Percentiles rank a stretch among this genome's conserved stretches.
phyloP scores from a whole-genome alignment of 2,329 filamentous ascomycete genomes.

The Penicillium sclerotiorum region DNA sequence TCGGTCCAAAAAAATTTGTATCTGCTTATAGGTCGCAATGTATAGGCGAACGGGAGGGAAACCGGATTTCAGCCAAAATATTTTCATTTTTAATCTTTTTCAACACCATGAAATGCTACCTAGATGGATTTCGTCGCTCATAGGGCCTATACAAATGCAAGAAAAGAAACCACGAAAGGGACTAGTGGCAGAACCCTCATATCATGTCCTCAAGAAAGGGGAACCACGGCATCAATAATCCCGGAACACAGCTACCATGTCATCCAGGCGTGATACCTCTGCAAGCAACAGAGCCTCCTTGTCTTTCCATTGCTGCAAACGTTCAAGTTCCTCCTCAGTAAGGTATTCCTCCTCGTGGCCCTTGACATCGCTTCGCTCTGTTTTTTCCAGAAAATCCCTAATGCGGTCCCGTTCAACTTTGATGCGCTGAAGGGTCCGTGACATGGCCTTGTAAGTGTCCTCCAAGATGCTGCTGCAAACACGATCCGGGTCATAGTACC shows the following conservation, averaged over 20 bases:
- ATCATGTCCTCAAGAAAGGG: background rate
- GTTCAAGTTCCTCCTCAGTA: conserved; percentile 70
- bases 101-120: background rate
- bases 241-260: conserved; percentile 77
- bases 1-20: too few relatives aligned
- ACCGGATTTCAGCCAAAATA: too few relatives aligned
- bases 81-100: too few relatives aligned
- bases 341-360: conserved; percentile 82
- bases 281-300: conserved; percentile 72
- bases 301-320: conserved; percentile 64
- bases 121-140: conserved; percentile 8
- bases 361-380: conserved; percentile 81
- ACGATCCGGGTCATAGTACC: conserved; percentile 82
- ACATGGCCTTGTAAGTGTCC: conserved; percentile 86
- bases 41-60: too few relatives aligned
- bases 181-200: background rate
- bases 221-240: conserved; percentile 64
- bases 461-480: conserved; percentile 72
- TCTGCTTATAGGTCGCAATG: background rate
- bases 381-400: conserved; percentile 74
- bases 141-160: conserved; percentile 4
- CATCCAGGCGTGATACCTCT: conserved; percentile 80
- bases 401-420: conserved; percentile 73
- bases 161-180: background rate
- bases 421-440: conserved; percentile 78